Base-by-base conservation (phyloP, 2,329 filamentous ascomycete species). In the Diaporthe ampelina region DNA sequence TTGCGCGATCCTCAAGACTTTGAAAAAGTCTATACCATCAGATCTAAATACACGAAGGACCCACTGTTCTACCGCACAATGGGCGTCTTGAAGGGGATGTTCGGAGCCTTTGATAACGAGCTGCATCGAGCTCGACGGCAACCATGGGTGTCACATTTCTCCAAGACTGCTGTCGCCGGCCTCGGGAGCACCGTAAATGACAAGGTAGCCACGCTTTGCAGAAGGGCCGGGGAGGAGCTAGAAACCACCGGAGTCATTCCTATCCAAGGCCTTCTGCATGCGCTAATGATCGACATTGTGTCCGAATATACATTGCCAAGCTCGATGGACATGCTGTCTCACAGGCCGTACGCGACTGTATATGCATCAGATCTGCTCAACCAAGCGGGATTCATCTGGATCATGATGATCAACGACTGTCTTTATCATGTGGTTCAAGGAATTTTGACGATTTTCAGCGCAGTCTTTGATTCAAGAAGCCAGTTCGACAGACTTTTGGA, bases 91-190 rank as follows among this genome's bases (percentile, higher is more conserved):
- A 56, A 56, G 11, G 52, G 52, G 24, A 56, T 56, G 52, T 56
- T 56, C 13, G 52, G 52, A 56, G 17, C 52, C n/a, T 56, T 56
- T 29, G 52, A 56, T 7, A 56, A 56, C 52, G 52, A 56, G 24
- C 52, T 56, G 52, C 52, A 56, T 29, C 52, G 52, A 29, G 52
- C 52, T 56, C 52, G 52, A 56, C 52, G 52, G 52, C 52, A 56
- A 29, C 24, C 52, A n/a, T 56, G 52, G 52, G 52, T 56, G 24
- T 13, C 52, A 56, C 52, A 56, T 29, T 56, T 56, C 52, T 56
- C 52, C 52, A 56, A 56, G 52, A 19, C 52, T 29, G 52, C 52
- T 29, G 52, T 56, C 52, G 52, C 52, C 52, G 52, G 52, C 24
- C 52, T 56, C 24, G 52, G 52, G 52, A 17, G 13, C 52, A 56